Conservation (phyloP, 345 rosid species). For the Euphorbia peplus region DNA sequence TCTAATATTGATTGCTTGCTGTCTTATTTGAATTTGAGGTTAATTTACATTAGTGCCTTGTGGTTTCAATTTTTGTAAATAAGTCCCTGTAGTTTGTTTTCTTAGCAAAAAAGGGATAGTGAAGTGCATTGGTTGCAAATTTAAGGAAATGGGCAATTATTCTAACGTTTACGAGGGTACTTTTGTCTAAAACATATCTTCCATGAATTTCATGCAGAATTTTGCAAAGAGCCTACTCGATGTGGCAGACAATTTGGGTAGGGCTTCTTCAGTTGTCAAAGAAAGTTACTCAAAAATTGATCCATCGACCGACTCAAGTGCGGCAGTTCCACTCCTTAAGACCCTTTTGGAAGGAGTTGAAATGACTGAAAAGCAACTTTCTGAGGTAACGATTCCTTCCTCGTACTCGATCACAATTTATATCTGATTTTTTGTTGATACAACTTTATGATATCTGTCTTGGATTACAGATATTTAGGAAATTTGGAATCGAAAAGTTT, state of each 20-base stretch:
- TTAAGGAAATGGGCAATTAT: too few relatives aligned
- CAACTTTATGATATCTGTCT: slow-evolving; percentile 8
- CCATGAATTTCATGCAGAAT: slow-evolving; percentile 43
- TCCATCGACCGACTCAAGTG: slow-evolving; percentile 49
- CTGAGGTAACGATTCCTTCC: slow-evolving; percentile 44
- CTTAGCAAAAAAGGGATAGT: too few relatives aligned
- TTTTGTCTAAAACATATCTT: neutral
- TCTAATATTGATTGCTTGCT: neutral
- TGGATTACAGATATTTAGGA: slow-evolving; percentile 60
- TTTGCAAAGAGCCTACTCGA: slow-evolving; percentile 80
- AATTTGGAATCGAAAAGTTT: slow-evolving; percentile 65
- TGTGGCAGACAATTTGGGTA: slow-evolving; percentile 87
- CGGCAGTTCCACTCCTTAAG: slow-evolving; percentile 65
- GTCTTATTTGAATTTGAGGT: slow-evolving; percentile 1
- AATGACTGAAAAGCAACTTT: slow-evolving; percentile 94
- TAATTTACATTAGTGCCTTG: too few relatives aligned
- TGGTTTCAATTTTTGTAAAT: too few relatives aligned
- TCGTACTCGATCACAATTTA: neutral
- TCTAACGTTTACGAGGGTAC: too few relatives aligned
- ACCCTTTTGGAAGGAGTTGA: slow-evolving; percentile 92
- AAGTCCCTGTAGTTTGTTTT: too few relatives aligned
- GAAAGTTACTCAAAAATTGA: slow-evolving; percentile 68
- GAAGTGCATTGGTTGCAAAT: too few relatives aligned
- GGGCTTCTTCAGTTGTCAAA: slow-evolving; percentile 89
- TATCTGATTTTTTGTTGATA: slow-evolving; percentile 12